These are phyloP conservation scores for Bassia scoparia DNA, from an alignment of 148 eudicot genomes.

Conservation along the genomic window DNA sequence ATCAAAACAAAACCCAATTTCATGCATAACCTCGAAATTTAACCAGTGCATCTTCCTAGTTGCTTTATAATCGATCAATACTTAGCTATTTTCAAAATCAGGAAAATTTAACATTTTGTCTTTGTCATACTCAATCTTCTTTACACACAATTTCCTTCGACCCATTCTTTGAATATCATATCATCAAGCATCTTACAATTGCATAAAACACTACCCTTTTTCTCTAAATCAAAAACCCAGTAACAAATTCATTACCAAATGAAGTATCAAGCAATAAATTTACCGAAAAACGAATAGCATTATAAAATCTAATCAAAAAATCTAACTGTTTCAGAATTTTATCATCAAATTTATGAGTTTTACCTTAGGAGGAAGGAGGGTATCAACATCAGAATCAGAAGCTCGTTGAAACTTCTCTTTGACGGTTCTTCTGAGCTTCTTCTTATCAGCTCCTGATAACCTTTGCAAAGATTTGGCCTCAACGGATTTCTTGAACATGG, in stretches of 20 bases:
- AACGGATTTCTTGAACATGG: conserved; percentile 77
- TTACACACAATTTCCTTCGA: too few species aligned
- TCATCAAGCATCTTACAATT: too few species aligned
- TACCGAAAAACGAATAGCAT: background rate
- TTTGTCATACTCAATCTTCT: background rate
- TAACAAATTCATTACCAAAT: too few species aligned
- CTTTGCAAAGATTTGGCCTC: conserved; percentile 79
- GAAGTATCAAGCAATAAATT: too few species aligned
- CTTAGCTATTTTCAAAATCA: too few species aligned
- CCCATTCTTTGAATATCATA: too few species aligned
- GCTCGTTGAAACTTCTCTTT: conserved; percentile 59
- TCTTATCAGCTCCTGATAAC: conserved; percentile 89
- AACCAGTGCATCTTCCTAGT: too few species aligned
- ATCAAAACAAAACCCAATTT: background rate
- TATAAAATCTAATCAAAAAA: background rate
- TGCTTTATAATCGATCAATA: too few species aligned
- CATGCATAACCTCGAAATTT: background rate
- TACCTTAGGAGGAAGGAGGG: conserved; percentile 81
- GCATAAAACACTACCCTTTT: too few species aligned
- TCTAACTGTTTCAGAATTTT: background rate
- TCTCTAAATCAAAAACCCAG: too few species aligned
- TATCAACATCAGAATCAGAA: conserved; percentile 60
- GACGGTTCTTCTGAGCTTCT: conserved; percentile 63
- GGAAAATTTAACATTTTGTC: too few species aligned
- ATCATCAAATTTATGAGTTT: too few species aligned